Evolutionary conservation across 1,284 basidiomycete genomes (phyloP).

Genomic region (Ustilago curta): DNA sequence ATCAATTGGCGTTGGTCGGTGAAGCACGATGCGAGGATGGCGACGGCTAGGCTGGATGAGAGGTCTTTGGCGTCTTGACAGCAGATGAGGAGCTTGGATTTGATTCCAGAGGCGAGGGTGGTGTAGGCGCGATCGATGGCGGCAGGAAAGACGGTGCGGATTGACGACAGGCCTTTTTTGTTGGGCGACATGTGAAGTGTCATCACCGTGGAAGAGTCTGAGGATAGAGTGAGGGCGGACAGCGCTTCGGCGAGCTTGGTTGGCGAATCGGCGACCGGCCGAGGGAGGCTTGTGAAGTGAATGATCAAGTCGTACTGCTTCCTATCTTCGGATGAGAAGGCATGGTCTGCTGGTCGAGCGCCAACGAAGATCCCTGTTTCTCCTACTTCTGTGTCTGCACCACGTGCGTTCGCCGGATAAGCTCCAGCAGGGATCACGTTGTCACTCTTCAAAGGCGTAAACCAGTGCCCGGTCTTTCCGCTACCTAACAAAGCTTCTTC

Average conservation of each 20-base stretch:
- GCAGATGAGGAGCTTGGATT: conserved; percentile 30
- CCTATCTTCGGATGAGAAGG: conserved; percentile 20
- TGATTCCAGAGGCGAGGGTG: conserved; percentile 6
- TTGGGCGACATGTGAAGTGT: conserved; percentile 19
- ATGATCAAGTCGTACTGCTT: conserved; percentile 16
- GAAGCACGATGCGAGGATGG: conserved; percentile 51
- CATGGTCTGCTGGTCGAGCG: conserved; percentile 18
- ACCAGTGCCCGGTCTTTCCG: conserved; percentile 27
- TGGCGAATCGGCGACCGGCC: not conserved
- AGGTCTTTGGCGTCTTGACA: conserved; percentile 45
- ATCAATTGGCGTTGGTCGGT: conserved; percentile 60
- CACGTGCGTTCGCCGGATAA: not conserved
- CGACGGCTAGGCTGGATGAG: conserved; percentile 39
- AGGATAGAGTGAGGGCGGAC: not conserved
- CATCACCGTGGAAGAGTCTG: conserved; percentile 2
- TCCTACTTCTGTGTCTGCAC: conserved; percentile 17
- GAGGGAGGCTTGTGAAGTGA: conserved; percentile 15
- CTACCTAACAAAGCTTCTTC: not conserved
- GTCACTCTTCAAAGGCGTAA: conserved; percentile 15
- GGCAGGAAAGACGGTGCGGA: conserved; percentile 29
- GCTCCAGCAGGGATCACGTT: no score
- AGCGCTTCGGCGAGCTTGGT: not conserved
- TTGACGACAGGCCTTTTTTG: conserved; percentile 49
- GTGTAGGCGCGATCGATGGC: conserved; percentile 34
- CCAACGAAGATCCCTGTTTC: conserved; percentile 22